These are phyloP conservation scores for Trichoderma koningiopsis DNA, from an alignment of 2,329 filamentous ascomycete species.

Conservation along the genomic window DNA sequence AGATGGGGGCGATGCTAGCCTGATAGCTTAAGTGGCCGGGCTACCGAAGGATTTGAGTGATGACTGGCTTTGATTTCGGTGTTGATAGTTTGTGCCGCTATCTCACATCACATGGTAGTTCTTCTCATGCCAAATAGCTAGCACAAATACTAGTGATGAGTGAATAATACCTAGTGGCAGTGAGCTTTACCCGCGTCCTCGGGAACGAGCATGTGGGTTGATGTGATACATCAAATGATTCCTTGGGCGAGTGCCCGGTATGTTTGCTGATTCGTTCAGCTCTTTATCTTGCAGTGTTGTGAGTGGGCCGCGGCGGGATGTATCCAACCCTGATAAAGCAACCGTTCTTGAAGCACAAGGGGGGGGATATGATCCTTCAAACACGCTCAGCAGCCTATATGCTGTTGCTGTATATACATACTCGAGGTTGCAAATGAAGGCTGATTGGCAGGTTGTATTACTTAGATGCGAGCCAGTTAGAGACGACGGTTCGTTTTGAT, in stretches of 20 bases:
- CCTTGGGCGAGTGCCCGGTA: not conserved
- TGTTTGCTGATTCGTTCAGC: constrained; percentile 15
- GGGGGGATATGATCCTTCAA: constrained; percentile 1
- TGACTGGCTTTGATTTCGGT: constrained; percentile 1
- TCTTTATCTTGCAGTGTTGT: constrained; percentile 17
- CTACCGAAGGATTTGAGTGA: constrained; percentile 11
- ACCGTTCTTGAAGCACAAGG: not conserved
- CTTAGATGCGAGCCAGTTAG: not conserved
- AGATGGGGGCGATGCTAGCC: constrained; percentile 15
- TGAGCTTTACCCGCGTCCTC: constrained; percentile 11
- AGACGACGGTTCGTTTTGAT: not conserved
- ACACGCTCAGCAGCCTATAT: not conserved
- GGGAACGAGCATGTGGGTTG: constrained; percentile 11
- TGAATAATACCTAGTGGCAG: not conserved
- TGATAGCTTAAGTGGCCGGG: constrained; percentile 21
- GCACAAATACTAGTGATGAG: not conserved
- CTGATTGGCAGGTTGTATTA: not conserved
- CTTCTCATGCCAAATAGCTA: not conserved
- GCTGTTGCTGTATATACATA: not conserved
- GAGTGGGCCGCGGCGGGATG: not conserved
- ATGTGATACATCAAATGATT: constrained; percentile 9
- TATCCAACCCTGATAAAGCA: constrained; percentile 10
- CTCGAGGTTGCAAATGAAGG: not conserved
- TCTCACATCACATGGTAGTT: constrained; percentile 5
- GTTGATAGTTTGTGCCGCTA: not conserved